Percentiles rank a stretch among this genome's conserved stretches.
phyloP scores from a whole-genome alignment of 1,284 basidiomycete genomes.

The Athelia psychrophila region DNA sequence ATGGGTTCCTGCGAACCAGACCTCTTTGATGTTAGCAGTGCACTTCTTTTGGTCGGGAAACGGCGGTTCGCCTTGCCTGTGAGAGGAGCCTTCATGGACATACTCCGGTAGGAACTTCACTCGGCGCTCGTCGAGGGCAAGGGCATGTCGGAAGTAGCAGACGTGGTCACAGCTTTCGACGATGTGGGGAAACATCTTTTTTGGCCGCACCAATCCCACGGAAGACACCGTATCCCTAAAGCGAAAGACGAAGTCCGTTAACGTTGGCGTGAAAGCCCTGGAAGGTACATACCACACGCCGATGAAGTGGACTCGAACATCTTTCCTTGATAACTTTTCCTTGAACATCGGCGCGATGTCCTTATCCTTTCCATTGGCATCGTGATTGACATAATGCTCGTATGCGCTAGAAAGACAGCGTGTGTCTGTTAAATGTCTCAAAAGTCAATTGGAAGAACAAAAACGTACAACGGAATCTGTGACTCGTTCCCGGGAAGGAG shows the following conservation, averaged over 20 bases:
- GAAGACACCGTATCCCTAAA: conserved; percentile 37
- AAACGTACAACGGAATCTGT: conserved; percentile 34
- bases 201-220: conserved; percentile 12
- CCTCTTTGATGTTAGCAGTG: conserved; percentile 12
- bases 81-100: conserved; percentile 8
- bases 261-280: too few relatives aligned
- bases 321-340: conserved; percentile 29
- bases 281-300: conserved; percentile 39
- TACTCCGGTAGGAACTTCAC: conserved; percentile 41
- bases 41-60: not conserved
- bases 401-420: not conserved
- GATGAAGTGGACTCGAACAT: conserved; percentile 34
- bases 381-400: not conserved
- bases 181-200: too few relatives aligned
- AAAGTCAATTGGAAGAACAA: too few relatives aligned
- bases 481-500: conserved; percentile 28
- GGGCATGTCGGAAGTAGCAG: conserved; percentile 37
- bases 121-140: conserved; percentile 35
- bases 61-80: not conserved
- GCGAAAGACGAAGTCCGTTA: not conserved
- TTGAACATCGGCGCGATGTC: conserved; percentile 28
- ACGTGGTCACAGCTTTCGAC: conserved; percentile 18
- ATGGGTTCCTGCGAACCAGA: conserved; percentile 21
- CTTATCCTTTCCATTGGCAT: not conserved
- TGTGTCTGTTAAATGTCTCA: too few relatives aligned